Base-by-base conservation (phyloP, 1,139 yeast genomes). In the Kodamaea sp. region DNA sequence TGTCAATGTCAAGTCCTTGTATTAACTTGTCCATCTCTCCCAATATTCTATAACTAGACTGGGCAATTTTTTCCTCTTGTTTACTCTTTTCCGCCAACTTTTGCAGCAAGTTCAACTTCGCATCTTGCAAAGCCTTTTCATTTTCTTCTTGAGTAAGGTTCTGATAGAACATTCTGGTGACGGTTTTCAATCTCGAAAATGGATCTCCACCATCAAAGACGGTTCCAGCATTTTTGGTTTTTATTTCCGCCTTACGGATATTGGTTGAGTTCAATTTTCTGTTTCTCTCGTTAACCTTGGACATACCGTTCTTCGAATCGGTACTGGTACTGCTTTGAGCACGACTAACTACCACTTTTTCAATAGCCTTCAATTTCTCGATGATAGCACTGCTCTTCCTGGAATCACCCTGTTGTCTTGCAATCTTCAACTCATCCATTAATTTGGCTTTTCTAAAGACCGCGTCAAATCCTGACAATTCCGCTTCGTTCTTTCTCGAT, bases 141-240 rank as follows among this genome's bases (percentile, higher is more conserved):
- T 70, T 70, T 37, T 70, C 76, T 37, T 62, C 59, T 35, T 67
- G 66, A 21, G 66, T 63, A 39, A 70, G 54, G 41, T 69, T 74
- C 44, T 70, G 73, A 50, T 90, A 89, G 59, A 88, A 90, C 42
- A 88, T 81, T 53, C 86, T 78, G 1, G 97, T 86, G 41, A 80
- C 82, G 0, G 97, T 90, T 57, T 88, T 83, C 53, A 92, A 74
- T 57, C 97, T 77, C 43, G 88, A 80, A 60, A 92, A 92, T 22
- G 98, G 97, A 64, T 92, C 95, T 7, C 83, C 78, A 31, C 72
- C 80, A 34, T 74, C 70, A 27, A 53, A 55, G 15, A 54, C 55
- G 10, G 54, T 43, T 21, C 68, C 71, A 1, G 71, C 65, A 39
- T 72, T 61, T 50, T 82, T 77, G 28, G 82, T 77, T 49, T 70